A percentile compares a stretch with the other conserved stretches of the same genome.
These are phyloP conservation scores for Clavaria fumosa DNA, from an alignment of 768 basidiomycete species.

Conservation along the genomic window DNA sequence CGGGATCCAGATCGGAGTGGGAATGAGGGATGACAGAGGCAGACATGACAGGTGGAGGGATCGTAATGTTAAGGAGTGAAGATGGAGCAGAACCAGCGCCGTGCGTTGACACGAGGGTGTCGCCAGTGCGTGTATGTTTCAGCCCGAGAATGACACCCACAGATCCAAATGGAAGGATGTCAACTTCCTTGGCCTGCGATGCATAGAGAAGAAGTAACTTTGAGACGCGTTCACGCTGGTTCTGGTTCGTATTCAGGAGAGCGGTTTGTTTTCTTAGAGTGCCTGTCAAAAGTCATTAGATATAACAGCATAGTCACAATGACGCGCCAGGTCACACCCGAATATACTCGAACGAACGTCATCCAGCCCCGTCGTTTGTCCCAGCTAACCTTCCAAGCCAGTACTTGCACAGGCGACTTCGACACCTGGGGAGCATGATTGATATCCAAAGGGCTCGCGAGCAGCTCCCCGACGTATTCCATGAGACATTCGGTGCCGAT, in stretches of 20 bases:
- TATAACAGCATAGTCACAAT: conserved; percentile 1
- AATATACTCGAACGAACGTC: conserved; percentile 84
- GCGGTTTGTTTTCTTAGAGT: conserved; percentile 47
- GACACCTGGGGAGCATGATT: conserved; percentile 25
- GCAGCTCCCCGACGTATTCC: conserved; percentile 67
- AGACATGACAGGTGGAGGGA: conserved; percentile 67
- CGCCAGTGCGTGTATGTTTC: conserved; percentile 74
- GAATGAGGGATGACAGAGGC: conserved; percentile 70
- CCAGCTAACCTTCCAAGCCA: conserved; percentile 87
- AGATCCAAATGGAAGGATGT: conserved; percentile 63
- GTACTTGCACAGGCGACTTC: conserved; percentile 38
- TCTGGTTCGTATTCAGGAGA: conserved; percentile 49
- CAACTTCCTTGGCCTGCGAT: conserved; percentile 59
- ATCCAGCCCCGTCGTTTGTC: conserved; percentile 77
- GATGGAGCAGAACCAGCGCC: conserved; percentile 21
- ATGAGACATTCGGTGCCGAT: conserved; percentile 70
- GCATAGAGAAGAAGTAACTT: conserved; percentile 73
- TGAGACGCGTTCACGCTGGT: conserved; percentile 55
- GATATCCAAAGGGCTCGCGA: conserved; percentile 66
- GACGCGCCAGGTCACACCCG: conserved; percentile 33
- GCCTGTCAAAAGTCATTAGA: conserved; percentile 26
- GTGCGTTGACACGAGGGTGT: conserved; percentile 54
- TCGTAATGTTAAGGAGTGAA: conserved; percentile 35
- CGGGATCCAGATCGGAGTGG: conserved; percentile 61
- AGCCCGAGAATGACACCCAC: conserved; percentile 78